A percentile compares a stretch with the other conserved stretches of the same genome.
phyloP scores from a whole-genome alignment of 2,329 filamentous ascomycete species.

The Beauveria australis region DNA sequence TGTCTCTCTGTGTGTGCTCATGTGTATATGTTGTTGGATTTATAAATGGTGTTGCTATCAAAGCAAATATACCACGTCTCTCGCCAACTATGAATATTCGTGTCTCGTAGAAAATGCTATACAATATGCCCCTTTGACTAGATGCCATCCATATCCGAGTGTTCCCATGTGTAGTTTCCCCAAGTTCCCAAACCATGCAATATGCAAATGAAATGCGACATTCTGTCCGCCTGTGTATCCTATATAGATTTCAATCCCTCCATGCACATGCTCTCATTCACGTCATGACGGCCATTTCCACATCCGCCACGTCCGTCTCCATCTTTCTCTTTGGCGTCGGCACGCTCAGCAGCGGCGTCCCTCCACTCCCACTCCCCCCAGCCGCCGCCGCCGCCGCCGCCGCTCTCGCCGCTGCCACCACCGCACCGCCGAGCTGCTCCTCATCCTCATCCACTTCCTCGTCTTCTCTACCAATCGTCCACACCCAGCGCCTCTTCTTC shows the following conservation, averaged over 20 bases:
- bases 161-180: neutral
- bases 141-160: neutral
- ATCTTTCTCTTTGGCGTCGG: neutral
- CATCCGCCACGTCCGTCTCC: neutral
- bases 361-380: neutral
- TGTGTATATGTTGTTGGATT: too few relatives aligned
- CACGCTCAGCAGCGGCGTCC: neutral
- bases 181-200: neutral
- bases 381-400: neutral
- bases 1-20: too few relatives aligned
- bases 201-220: neutral
- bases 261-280: neutral
- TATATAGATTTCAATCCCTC: neutral
- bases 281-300: neutral
- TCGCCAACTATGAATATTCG: neutral
- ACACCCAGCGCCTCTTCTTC: conserved; percentile 57
- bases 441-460: conserved; percentile 35
- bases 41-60: neutral
- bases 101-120: neutral
- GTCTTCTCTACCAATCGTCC: conserved; percentile 53
- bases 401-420: conserved; percentile 23
- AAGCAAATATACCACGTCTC: neutral
- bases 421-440: conserved; percentile 31
- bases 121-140: neutral
- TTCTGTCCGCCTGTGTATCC: neutral